These are phyloP conservation scores for Microsporum canis DNA, from an alignment of 2,329 filamentous ascomycete genomes.

Conservation along the genomic window DNA sequence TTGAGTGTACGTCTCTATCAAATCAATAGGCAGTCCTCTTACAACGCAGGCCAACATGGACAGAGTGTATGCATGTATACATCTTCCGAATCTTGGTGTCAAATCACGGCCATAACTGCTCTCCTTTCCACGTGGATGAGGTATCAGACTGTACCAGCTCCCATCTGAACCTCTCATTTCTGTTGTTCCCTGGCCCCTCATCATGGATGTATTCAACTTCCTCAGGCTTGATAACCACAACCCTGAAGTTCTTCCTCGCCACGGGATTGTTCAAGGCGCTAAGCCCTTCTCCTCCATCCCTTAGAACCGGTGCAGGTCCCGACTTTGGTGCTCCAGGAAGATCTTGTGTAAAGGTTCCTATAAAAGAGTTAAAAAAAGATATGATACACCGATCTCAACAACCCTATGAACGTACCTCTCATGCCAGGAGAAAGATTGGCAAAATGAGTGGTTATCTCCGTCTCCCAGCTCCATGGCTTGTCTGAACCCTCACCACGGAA, in stretches of 20 bases:
- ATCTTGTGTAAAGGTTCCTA: conserved; percentile 60
- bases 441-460: conserved; percentile 76
- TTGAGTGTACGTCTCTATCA: not conserved
- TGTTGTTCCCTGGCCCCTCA: conserved; percentile 46
- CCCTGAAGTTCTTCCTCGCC: conserved; percentile 66
- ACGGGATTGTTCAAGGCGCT: conserved; percentile 56
- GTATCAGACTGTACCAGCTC: conserved; percentile 41
- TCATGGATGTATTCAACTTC: conserved; percentile 67
- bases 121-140: conserved; percentile 40
- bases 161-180: conserved; percentile 56
- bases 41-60: not conserved
- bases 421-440: conserved; percentile 74
- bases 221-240: conserved; percentile 74
- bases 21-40: not conserved
- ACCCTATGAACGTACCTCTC: conserved; percentile 42
- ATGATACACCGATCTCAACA: not conserved
- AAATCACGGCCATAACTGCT: conserved; percentile 54
- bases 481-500: conserved; percentile 24
- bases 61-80: not conserved
- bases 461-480: conserved; percentile 60
- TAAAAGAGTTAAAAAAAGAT: not conserved
- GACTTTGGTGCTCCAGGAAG: conserved; percentile 53
- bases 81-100: not conserved
- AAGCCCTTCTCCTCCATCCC: conserved; percentile 51
- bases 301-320: conserved; percentile 26